These are phyloP conservation scores for Fraxinus paxiana DNA, from an alignment of 305 asterid genomes.

Conservation along the genomic window DNA sequence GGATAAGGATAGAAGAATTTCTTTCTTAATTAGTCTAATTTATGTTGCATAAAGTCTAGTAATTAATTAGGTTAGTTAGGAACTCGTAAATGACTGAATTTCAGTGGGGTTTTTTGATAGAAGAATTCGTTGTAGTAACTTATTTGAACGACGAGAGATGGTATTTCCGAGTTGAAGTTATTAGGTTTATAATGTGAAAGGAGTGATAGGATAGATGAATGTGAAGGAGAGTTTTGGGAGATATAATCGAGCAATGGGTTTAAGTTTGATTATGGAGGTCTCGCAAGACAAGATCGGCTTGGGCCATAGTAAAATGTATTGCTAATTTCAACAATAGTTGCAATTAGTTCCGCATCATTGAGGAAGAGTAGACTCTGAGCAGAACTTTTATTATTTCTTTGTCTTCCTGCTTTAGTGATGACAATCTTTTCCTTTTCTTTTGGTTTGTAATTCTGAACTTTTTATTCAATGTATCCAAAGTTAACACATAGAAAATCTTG, in stretches of 20 bases:
- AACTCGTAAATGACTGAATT: not conserved
- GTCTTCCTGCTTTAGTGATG: not conserved
- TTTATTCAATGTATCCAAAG: not conserved
- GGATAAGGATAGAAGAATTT: constrained; percentile 2
- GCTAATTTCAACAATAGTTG: not conserved
- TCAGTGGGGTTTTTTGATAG: not conserved
- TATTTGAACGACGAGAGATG: not conserved
- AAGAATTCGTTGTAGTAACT: not conserved
- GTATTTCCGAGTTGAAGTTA: not conserved
- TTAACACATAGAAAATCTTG: not conserved
- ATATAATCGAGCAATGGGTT: not conserved
- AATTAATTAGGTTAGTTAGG: not conserved
- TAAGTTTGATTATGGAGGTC: not conserved
- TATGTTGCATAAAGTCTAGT: not conserved
- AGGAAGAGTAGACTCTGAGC: not conserved
- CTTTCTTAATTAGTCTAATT: not conserved
- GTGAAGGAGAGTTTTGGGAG: not conserved
- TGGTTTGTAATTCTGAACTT: not conserved
- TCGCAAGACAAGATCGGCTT: not conserved
- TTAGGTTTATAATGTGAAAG: not conserved
- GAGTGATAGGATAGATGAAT: not conserved
- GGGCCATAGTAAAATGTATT: not conserved
- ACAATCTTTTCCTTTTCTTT: not conserved
- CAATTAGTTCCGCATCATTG: not conserved
- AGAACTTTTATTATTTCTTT: not conserved